Evolutionary conservation across 2,329 filamentous ascomycete species (phyloP), one percentile per base, ranked within the genome.

Genomic region (Clathrospora elynae): DNA sequence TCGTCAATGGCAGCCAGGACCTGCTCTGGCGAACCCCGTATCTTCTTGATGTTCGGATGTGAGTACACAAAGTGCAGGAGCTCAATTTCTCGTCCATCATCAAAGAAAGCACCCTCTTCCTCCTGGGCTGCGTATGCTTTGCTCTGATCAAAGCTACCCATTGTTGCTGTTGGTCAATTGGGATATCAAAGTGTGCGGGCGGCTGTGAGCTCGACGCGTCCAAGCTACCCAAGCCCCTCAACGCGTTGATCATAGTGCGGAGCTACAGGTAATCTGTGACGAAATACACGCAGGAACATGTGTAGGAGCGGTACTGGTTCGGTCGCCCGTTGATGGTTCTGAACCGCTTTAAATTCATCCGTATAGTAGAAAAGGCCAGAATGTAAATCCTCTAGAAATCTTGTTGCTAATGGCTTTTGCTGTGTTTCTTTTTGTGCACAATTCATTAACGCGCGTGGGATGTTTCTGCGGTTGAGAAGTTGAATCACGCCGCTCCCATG

Each of bases 81-180:
- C 57, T 87, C 83, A 44, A 86, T 81, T 63, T 92, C 88, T 14
- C 87, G 80, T 12, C 87, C 87, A 65, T 90, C 86, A 54, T 88
- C 81, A 49, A 76, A 75, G 39, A 72, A 70, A n/a, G 57, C 59
- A 20, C 67, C 61, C 18, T 72, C 67, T 28, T 71, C 64, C 59
- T 75, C 73, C 57, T 78, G 73, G 41, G 68, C 61, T 46, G 71
- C 70, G 53, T 78, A 78, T 10, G 74, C 75, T 53, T 78, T 77
- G 37, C 52, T 68, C 44, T 73, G 57, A 51, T 70, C 65, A 49
- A 71, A 71, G 29, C 51, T 49, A 26, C 57, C 52, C 67, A 71
- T 60, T 44, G 39, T 59, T 32, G 45, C 35, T 46, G 38, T 37
- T 45, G 36, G 24, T 51, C 44, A 51, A 47, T 42, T 46, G 45